Base-by-base conservation (phyloP, 768 basidiomycete species). In the Macrolepiota albuminosa region DNA sequence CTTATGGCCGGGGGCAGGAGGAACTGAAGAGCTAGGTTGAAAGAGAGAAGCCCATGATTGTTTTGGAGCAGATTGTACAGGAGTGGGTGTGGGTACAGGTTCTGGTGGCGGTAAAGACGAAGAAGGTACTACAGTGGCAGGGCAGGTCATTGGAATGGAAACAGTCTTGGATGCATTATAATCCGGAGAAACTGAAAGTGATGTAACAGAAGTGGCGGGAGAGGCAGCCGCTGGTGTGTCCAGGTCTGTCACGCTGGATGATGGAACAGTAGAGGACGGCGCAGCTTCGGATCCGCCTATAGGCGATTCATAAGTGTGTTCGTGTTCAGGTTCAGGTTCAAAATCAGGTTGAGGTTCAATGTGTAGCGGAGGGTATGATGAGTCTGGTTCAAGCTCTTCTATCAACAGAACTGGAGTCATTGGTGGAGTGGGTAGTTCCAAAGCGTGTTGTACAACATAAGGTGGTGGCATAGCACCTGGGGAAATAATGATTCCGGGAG, bases 31-130 rank as follows among this genome's bases (percentile, higher is more conserved):
- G 2, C 78, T 57, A 0, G 80, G 70, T 53, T 81, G 81, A 40
- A 92, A 76, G 37, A 93, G 83, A 14, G 88, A 88, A 0, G 90
- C 89, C 85, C 87, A 93, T 2, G 87, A 88, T 69, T 86, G 89
- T 72, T 84, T 88, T n/a, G 75, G 70, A 26, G 76, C 64, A 40
- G 75, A 58, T 3, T 74, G 57, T 7, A 71, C 61, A 4, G 75
- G 57, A 0, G 66, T 57, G 0, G 67, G 53, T 45, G 58, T n/a
- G 4, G 63, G 33, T 49, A 46, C 54, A 37, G 57, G 61, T 54
- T 58, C 47, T 8, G 58, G 21, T 43, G 18, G 13, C 6, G 50
- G 43, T 34, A 50, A 39, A 61, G 61, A 49, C 33, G 49, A 52
- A 39, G 61, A 45, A 29, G 45, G 51, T 52, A 55, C 39, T 52